Percentiles rank a stretch among this genome's conserved stretches.
Evolutionary conservation across 768 basidiomycete genomes (phyloP).

Genomic region (Glaciozyma martinii): DNA sequence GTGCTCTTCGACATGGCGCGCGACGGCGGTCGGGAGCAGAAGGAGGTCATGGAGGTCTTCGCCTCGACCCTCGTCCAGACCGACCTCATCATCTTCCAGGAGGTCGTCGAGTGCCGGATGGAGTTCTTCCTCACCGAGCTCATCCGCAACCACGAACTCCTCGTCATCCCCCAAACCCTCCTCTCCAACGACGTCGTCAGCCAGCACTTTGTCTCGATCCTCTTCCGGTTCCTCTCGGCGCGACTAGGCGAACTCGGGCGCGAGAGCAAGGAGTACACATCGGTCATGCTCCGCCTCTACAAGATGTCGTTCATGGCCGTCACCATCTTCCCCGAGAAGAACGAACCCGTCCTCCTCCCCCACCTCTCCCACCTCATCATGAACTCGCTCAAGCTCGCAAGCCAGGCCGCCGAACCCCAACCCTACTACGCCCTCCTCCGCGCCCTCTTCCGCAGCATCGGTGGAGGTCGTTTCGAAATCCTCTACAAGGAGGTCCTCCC

Average conservation of each 20-base stretch:
- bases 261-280: conserved; percentile 62
- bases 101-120: conserved; percentile 90
- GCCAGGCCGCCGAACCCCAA: conserved; percentile 78
- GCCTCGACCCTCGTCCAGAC: conserved; percentile 50
- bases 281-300: conserved; percentile 79
- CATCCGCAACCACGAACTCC: conserved; percentile 55
- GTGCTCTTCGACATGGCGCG: conserved; percentile 62
- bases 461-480: conserved; percentile 84
- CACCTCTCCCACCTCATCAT: conserved; percentile 88
- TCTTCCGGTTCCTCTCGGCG: conserved; percentile 75
- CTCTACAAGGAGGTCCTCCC: conserved; percentile 94
- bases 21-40: conserved; percentile 45
- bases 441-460: conserved; percentile 84
- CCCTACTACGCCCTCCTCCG: conserved; percentile 89
- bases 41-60: conserved; percentile 76
- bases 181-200: conserved; percentile 66
- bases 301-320: conserved; percentile 92
- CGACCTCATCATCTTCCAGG: conserved; percentile 85
- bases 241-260: conserved; percentile 72
- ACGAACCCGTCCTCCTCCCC: conserved; percentile 86
- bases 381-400: conserved; percentile 89
- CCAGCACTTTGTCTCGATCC: conserved; percentile 75
- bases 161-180: conserved; percentile 75
- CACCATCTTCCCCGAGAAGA: conserved; percentile 57
- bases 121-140: conserved; percentile 71